Conservation (phyloP, 108 stramenopile species). For the Skeletonema potamos region DNA sequence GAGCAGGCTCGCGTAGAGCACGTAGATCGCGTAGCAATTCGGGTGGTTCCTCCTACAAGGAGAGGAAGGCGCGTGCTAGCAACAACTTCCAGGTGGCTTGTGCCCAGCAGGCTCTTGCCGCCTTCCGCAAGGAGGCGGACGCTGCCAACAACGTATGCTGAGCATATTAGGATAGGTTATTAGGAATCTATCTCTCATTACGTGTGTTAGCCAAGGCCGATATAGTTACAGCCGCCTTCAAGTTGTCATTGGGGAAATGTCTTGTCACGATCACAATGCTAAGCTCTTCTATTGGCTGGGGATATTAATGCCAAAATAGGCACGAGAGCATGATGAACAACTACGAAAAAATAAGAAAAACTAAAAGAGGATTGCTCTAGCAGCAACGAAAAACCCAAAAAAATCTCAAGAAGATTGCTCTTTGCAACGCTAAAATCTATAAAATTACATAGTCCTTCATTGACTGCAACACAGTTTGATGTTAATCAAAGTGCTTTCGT, state of each 20-base stretch:
- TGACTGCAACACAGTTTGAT: not conserved
- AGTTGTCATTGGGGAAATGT: not conserved
- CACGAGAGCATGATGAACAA: not conserved
- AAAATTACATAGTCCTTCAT: not conserved
- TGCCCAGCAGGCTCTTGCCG: constrained; percentile 54
- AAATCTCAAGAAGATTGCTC: not conserved
- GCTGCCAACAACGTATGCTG: not conserved
- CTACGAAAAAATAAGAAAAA: not conserved
- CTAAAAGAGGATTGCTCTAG: not conserved
- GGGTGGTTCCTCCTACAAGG: constrained; percentile 13
- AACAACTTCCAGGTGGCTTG: constrained; percentile 51
- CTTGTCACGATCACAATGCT: not conserved
- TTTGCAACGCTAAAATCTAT: constrained; percentile 1
- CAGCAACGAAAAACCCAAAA: not conserved
- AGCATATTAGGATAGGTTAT: not conserved
- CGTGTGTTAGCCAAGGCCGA: not conserved
- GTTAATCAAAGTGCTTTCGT: constrained; percentile 83
- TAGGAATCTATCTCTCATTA: not conserved
- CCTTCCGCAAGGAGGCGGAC: constrained; percentile 41
- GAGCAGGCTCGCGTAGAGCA: not conserved
- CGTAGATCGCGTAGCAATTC: not conserved
- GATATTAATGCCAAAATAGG: not conserved
- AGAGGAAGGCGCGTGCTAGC: constrained; percentile 6
- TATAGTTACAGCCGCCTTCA: not conserved
- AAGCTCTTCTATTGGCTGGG: not conserved